phyloP scores from a whole-genome alignment of 2,329 filamentous ascomycete species.

The Clonostachys byssicola region DNA sequence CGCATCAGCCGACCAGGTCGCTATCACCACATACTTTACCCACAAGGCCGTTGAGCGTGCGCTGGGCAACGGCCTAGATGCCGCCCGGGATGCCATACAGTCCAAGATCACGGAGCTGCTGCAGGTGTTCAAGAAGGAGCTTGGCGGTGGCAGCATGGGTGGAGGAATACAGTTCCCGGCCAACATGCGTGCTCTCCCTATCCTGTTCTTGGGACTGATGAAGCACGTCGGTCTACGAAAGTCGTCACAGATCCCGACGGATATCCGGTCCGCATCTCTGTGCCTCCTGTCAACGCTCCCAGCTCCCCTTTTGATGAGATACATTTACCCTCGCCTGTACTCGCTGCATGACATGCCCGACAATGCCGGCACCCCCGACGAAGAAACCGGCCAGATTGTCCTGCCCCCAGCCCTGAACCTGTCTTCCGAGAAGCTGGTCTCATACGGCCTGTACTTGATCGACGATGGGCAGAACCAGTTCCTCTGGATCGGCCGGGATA shows the following conservation, averaged over 20 bases:
- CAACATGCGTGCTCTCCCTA: conserved; percentile 82
- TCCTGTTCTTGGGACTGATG: conserved; percentile 89
- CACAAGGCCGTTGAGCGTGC: conserved; percentile 96
- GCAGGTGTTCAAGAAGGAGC: conserved; percentile 94
- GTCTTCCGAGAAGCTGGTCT: conserved; percentile 80
- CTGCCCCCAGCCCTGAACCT: conserved; percentile 83
- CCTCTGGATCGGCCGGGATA: conserved; percentile 90
- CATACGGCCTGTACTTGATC: conserved; percentile 91
- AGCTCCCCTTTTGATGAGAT: conserved; percentile 84
- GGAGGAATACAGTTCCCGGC: conserved; percentile 91
- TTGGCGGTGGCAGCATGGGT: conserved; percentile 93
- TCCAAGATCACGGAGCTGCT: conserved; percentile 89
- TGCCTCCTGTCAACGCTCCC: conserved; percentile 93
- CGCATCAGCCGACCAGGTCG: conserved; percentile 89
- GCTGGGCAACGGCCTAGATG: conserved; percentile 80
- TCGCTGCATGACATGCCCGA: conserved; percentile 96
- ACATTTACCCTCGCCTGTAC: conserved; percentile 83
- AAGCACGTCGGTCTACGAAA: conserved; percentile 94
- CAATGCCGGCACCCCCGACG: conserved; percentile 79
- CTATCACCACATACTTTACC: conserved; percentile 89
- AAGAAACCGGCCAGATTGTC: conserved; percentile 81
- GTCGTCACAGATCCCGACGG: conserved; percentile 88
- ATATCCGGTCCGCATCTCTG: conserved; percentile 88
- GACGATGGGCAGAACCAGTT: conserved; percentile 98
- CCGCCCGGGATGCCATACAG: conserved; percentile 85